A percentile compares a stretch with the other conserved stretches of the same genome.
These are phyloP conservation scores for Pseudogymnoascus sp. DNA, from an alignment of 2,329 filamentous ascomycete genomes.

Conservation along the genomic window DNA sequence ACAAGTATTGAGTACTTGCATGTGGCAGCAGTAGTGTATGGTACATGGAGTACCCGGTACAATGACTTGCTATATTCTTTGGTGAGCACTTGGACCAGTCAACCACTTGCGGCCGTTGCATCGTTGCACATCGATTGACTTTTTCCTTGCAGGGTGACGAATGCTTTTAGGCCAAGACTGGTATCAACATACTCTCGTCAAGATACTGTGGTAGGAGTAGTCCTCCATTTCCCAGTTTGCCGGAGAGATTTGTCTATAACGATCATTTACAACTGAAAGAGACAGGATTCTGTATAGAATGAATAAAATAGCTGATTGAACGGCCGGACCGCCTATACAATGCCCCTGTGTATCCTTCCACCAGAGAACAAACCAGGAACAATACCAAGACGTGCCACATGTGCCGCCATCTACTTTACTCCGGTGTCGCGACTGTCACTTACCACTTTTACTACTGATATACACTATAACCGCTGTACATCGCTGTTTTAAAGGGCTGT, in stretches of 20 bases:
- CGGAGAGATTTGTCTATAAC: background rate
- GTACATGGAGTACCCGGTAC: background rate
- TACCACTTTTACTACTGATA: background rate
- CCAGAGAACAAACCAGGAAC: background rate
- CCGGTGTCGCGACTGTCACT: background rate
- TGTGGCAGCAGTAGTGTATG: background rate
- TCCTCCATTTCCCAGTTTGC: background rate
- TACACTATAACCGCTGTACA: background rate
- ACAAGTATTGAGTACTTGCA: background rate
- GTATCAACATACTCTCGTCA: background rate
- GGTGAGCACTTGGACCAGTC: background rate
- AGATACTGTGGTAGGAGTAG: background rate
- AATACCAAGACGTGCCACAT: background rate
- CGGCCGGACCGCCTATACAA: background rate
- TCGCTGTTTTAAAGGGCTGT: background rate
- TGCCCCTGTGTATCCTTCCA: background rate
- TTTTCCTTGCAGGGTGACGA: background rate
- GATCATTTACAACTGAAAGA: background rate
- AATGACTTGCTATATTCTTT: background rate
- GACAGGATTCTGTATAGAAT: background rate
- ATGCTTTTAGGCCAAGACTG: background rate
- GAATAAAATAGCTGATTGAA: background rate
- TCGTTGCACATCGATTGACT: background rate
- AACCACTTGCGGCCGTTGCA: background rate
- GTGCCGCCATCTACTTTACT: background rate